Evolutionary conservation across 805 yeast genomes (phyloP).

Genomic region (Zygosaccharomyces bisporus): DNA sequence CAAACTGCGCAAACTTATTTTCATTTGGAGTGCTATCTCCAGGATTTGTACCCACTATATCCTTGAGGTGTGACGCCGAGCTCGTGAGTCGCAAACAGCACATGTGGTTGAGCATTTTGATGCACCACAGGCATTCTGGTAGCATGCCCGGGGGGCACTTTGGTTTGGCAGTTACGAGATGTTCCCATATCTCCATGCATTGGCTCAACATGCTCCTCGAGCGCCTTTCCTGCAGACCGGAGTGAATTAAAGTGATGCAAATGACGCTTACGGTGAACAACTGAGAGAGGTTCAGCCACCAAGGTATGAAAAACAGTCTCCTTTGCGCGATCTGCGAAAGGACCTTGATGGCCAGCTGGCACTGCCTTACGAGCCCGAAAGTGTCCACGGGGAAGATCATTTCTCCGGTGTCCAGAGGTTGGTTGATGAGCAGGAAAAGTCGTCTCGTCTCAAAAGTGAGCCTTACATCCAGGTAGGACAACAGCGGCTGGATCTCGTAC

Average conservation of each 20-base stretch:
- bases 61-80: constrained; percentile 37
- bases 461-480: constrained; percentile 25
- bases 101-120: constrained; percentile 53
- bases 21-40: constrained; percentile 51
- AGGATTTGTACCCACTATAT: constrained; percentile 47
- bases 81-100: constrained; percentile 44
- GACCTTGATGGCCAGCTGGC: constrained; percentile 26
- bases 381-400: constrained; percentile 17
- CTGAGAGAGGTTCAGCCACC: constrained; percentile 48
- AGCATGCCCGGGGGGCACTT: constrained; percentile 44
- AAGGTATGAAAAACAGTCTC: constrained; percentile 41
- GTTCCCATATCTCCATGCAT: constrained; percentile 23
- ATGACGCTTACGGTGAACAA: constrained; percentile 45
- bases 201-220: constrained; percentile 14
- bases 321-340: constrained; percentile 33
- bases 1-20: constrained; percentile 47
- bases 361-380: constrained; percentile 8
- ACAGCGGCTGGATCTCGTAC: constrained; percentile 19
- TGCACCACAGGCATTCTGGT: constrained; percentile 58
- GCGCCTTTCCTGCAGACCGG: constrained; percentile 35
- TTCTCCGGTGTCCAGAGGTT: constrained; percentile 11
- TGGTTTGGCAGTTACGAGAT: constrained; percentile 33
- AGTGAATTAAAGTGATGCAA: constrained; percentile 41
- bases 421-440: constrained; percentile 20
- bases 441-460: constrained; percentile 24